Evolutionary conservation across 2,329 filamentous ascomycete species (phyloP).

Genomic region (Penicillium sp.): DNA sequence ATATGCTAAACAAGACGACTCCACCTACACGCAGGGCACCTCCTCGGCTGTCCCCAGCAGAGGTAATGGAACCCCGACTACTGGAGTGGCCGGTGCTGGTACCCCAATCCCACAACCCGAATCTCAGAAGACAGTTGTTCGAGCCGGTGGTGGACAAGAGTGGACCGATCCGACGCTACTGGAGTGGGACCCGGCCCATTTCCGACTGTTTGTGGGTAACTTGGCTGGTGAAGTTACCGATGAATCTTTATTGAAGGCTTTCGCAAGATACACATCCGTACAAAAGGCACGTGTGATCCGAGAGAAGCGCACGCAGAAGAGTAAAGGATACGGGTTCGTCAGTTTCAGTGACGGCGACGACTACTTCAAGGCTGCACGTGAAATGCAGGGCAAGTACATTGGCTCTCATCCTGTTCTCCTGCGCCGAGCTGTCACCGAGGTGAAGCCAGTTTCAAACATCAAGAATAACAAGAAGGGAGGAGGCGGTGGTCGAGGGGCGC

Average conservation of each 20-base stretch:
- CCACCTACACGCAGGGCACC: slow-evolving; percentile 13
- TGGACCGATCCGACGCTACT: slow-evolving; percentile 88
- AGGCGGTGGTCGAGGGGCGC: slow-evolving; percentile 30
- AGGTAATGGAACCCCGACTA: slow-evolving; percentile 30
- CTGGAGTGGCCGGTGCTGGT: slow-evolving; percentile 34
- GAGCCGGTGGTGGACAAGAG: slow-evolving; percentile 84
- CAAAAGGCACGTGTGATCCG: slow-evolving; percentile 91
- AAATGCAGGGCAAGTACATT: slow-evolving; percentile 99
- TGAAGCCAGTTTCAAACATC: slow-evolving; percentile 71
- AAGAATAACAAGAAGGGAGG: slow-evolving; percentile 31
- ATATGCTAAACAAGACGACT: slow-evolving; percentile 57
- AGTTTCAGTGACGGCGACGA: slow-evolving; percentile 94
- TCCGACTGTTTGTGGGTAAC: slow-evolving; percentile 94
- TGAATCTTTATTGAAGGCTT: slow-evolving; percentile 91
- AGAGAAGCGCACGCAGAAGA: slow-evolving; percentile 95
- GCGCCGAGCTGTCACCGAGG: slow-evolving; percentile 86
- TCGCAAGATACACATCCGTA: slow-evolving; percentile 81
- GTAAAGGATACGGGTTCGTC: slow-evolving; percentile 94
- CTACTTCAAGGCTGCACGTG: slow-evolving; percentile 92
- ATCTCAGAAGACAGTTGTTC: slow-evolving; percentile 78
- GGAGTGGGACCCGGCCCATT: slow-evolving; percentile 94
- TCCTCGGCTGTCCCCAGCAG: slow-evolving; percentile 37
- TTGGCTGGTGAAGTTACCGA: slow-evolving; percentile 96
- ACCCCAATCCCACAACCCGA: slow-evolving; percentile 47
- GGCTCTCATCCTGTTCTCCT: slow-evolving; percentile 91